Conservation (phyloP, 352 stramenopile genomes). For the Stramenopiles sp. region DNA sequence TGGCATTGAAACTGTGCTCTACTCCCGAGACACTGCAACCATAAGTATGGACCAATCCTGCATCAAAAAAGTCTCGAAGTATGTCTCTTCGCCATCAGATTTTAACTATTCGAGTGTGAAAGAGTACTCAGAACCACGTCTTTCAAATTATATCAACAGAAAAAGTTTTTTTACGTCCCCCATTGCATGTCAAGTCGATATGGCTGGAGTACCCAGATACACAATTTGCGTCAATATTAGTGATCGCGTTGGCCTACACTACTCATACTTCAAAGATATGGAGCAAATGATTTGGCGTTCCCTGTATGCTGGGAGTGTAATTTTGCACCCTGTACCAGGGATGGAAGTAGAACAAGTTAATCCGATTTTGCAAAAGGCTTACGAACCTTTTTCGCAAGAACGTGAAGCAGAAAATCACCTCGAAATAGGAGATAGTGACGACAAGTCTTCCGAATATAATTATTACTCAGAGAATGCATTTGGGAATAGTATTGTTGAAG, state of each 20-base stretch:
- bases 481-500: neutral
- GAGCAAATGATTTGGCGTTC: neutral
- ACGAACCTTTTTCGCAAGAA: neutral
- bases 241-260: neutral
- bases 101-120: too few relatives aligned
- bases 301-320: neutral
- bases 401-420: neutral
- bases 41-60: too few relatives aligned
- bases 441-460: neutral
- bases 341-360: neutral
- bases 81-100: neutral
- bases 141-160: too few relatives aligned
- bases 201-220: neutral
- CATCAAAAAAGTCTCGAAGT: too few relatives aligned
- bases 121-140: too few relatives aligned
- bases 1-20: neutral
- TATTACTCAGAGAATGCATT: neutral
- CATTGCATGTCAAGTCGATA: neutral
- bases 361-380: neutral
- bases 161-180: neutral
- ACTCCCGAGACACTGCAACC: too few relatives aligned
- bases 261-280: neutral
- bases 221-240: neutral
- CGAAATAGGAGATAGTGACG: neutral
- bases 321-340: neutral